Evolutionary conservation across 2,329 filamentous ascomycete genomes (phyloP).

Genomic region (Ophiostoma novo-ulmi): DNA sequence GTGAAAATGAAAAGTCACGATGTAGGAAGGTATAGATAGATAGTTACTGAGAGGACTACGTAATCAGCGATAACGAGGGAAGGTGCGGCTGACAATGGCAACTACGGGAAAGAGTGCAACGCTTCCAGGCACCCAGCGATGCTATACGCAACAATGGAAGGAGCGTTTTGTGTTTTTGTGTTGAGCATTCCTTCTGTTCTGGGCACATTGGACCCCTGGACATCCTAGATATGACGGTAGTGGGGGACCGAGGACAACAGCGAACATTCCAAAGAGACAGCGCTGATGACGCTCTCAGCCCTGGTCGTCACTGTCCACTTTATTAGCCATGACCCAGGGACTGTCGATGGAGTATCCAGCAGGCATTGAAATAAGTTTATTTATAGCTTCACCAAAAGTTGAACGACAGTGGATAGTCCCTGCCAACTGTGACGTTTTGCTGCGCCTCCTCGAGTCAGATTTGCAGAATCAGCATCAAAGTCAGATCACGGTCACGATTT

Average conservation of each 20-base stretch:
- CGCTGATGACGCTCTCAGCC: slow-evolving; percentile 4
- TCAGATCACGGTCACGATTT: not conserved
- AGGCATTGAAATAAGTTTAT: slow-evolving; percentile 3
- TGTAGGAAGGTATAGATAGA: not conserved
- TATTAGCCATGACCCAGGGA: not conserved
- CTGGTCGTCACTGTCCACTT: slow-evolving; percentile 3
- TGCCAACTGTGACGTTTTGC: not conserved
- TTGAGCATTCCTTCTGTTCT: not conserved
- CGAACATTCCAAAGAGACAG: not conserved
- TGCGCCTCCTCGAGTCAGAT: not conserved
- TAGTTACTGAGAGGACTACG: not conserved
- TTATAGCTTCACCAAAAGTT: not conserved
- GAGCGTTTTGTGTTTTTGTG: not conserved
- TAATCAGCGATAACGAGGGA: not conserved
- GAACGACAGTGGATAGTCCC: not conserved
- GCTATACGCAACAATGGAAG: not conserved
- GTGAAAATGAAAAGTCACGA: not conserved
- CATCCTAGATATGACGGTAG: not conserved
- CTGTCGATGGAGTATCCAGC: not conserved
- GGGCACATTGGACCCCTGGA: not conserved
- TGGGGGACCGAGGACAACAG: not conserved
- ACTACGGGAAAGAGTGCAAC: not conserved
- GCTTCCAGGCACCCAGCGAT: not conserved
- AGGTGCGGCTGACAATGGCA: not conserved
- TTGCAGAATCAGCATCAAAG: not conserved